Conservation (phyloP, 768 basidiomycete species). For the Auricularia sp. region DNA sequence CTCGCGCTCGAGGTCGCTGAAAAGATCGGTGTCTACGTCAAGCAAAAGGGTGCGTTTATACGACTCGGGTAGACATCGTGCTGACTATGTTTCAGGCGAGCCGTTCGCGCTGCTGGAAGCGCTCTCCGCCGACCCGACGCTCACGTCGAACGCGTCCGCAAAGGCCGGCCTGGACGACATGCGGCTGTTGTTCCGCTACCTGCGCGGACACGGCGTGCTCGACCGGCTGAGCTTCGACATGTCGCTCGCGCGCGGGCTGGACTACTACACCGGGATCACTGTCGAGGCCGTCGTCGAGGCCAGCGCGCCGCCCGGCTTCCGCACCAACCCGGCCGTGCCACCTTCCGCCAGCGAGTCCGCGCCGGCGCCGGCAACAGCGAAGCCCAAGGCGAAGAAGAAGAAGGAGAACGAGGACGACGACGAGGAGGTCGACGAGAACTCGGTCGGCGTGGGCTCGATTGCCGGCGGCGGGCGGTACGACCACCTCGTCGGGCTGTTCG, state of each 20-base stretch:
- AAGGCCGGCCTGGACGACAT: slow-evolving; percentile 82
- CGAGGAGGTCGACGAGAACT: slow-evolving; percentile 84
- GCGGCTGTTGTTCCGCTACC: slow-evolving; percentile 70
- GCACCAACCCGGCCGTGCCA: slow-evolving; percentile 39
- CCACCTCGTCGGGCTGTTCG: slow-evolving; percentile 86
- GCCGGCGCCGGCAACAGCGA: slow-evolving; percentile 22
- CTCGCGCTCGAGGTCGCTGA: slow-evolving; percentile 74
- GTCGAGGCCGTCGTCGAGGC: slow-evolving; percentile 93
- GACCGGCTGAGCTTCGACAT: slow-evolving; percentile 95
- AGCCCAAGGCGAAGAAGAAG: slow-evolving; percentile 25
- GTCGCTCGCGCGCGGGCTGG: slow-evolving; percentile 92
- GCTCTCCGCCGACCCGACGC: slow-evolving; percentile 49
- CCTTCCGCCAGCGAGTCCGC: slow-evolving; percentile 22
- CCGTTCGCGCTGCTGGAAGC: slow-evolving; percentile 56
- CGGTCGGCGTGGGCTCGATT: slow-evolving; percentile 95
- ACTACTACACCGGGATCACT: slow-evolving; percentile 98
- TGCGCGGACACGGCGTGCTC: slow-evolving; percentile 68
- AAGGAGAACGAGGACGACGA: slow-evolving; percentile 31
- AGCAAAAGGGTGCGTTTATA: slow-evolving; percentile 82
- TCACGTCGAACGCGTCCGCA: slow-evolving; percentile 65
- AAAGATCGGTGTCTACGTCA: slow-evolving; percentile 94
- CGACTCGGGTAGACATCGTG: too few species aligned
- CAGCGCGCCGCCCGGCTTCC: slow-evolving; percentile 84
- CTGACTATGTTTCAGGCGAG: too few species aligned
- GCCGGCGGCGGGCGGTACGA: slow-evolving; percentile 98